Evolutionary conservation across 1,139 yeast genomes (phyloP), one percentile per base, ranked within the genome.

Genomic region (Suhomyces bribrorum): DNA sequence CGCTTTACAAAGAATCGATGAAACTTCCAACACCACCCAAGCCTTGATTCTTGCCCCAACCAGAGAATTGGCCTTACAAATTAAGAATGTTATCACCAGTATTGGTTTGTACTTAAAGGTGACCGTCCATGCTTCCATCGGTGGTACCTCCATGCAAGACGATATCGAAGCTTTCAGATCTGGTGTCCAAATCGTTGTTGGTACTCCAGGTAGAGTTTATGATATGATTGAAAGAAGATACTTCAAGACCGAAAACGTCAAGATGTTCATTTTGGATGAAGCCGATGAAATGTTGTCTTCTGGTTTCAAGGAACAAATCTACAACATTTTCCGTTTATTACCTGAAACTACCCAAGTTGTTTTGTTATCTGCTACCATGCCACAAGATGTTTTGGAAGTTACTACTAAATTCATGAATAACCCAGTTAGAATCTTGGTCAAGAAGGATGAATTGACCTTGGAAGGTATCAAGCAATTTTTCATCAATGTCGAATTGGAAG

Each of bases 131-230:
- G 97, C 97, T 50, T 90, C 96, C 66, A 92, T 92, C 64, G 98
- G 98, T 78, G 98, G 98, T 77, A 90, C 96, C 57, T 82, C 94
- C 48, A 79, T 87, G 69, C 77, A 79, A 56, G 96, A 89, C 57
- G 98, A 92, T 75, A 85, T 88, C 56, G 88, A 86, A 64, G 95
- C 94, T 52, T 83, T 92, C 73, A 86, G 81, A 66, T 79, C 83
- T 49, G 97, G 97, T 68, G 95, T 88, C 56, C 98, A 92, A 74
- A 79, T 92, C 50, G 96, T 92, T 56, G 96, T 90, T 53, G 98
- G 98, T 76, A 92, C 98, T 57, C 98, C 98, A 68, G 98, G 98
- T 72, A 88, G 98, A 79, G 97, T 92, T 56, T 84, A 72, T 69
- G 97, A 92, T 71, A 90, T 92, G 95, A 92, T 92, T 66, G 89